phyloP scores from a whole-genome alignment of 2,329 filamentous ascomycete species.

The Curvularia sp. region DNA sequence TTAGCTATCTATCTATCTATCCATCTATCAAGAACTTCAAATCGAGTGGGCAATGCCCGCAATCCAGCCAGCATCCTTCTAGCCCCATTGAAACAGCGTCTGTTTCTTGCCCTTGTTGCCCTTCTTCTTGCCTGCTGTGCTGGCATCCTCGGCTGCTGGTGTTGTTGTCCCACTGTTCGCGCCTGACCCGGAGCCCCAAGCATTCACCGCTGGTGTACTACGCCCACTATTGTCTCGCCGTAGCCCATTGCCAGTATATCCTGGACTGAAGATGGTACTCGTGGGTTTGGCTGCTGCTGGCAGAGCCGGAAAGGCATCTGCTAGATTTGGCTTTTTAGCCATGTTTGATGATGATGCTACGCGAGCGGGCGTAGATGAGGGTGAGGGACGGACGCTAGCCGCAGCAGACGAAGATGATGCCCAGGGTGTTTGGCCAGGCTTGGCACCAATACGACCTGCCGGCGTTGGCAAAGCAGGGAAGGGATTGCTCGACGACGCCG shows the following conservation, averaged over 20 bases:
- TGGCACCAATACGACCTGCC: conserved; percentile 44
- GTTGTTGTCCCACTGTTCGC: conserved; percentile 35
- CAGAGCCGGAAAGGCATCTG: conserved; percentile 80
- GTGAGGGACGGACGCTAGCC: conserved; percentile 45
- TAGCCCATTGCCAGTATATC: conserved; percentile 56
- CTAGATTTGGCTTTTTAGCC: conserved; percentile 33
- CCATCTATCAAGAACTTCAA: no score
- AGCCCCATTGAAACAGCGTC: conserved; percentile 60
- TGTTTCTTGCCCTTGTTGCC: conserved; percentile 61
- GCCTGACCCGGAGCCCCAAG: conserved; percentile 50
- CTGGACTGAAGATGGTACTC: conserved; percentile 60
- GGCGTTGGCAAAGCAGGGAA: conserved; percentile 46
- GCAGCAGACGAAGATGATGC: conserved; percentile 43
- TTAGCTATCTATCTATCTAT: background rate
- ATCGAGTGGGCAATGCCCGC: background rate
- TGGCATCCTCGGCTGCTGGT: conserved; percentile 34
- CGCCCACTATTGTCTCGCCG: conserved; percentile 54
- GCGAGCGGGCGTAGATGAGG: conserved; percentile 50
- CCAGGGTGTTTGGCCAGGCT: conserved; percentile 48
- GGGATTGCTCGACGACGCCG: conserved; percentile 47
- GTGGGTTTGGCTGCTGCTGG: conserved; percentile 77
- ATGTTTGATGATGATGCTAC: conserved; percentile 39
- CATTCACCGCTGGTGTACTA: conserved; percentile 48
- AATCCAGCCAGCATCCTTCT: background rate
- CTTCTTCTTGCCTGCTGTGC: conserved; percentile 53